Evolutionary conservation across 2,329 filamentous ascomycete genomes (phyloP).

Genomic region (Penicillium nordicum): DNA sequence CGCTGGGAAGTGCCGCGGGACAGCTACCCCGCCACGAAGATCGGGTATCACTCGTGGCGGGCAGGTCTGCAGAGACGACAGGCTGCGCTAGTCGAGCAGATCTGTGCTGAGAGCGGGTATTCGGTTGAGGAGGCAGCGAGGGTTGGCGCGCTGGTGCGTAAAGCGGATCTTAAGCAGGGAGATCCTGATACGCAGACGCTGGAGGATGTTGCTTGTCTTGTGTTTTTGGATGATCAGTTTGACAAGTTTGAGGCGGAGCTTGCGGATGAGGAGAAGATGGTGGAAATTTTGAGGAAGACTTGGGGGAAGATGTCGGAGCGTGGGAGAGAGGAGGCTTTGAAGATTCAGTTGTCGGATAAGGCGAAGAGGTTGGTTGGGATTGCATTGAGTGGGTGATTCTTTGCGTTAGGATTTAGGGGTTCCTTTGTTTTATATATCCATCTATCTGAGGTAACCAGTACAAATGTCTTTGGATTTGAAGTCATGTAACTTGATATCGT

Average conservation of each 20-base stretch:
- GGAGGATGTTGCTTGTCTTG: constrained; percentile 82
- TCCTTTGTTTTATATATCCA: constrained; percentile 1
- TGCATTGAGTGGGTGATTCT: constrained; percentile 50
- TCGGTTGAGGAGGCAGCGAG: constrained; percentile 54
- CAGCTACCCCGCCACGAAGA: constrained; percentile 68
- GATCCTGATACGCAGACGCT: constrained; percentile 62
- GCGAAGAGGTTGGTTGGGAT: constrained; percentile 61
- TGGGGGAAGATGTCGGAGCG: constrained; percentile 70
- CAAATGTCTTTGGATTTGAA: neutral
- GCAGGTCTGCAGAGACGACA: constrained; percentile 70
- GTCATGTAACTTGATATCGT: neutral
- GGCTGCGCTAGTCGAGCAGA: constrained; percentile 56
- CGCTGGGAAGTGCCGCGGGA: constrained; percentile 78
- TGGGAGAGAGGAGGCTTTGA: constrained; percentile 62
- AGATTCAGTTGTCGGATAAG: constrained; percentile 62
- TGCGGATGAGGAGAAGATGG: constrained; percentile 72
- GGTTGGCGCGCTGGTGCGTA: constrained; percentile 70
- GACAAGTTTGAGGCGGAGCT: constrained; percentile 69
- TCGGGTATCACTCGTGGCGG: constrained; percentile 79
- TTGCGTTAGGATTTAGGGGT: neutral
- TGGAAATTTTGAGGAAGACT: constrained; percentile 68
- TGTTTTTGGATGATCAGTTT: constrained; percentile 84
- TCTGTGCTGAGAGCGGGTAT: constrained; percentile 54
- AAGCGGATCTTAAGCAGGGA: constrained; percentile 64
- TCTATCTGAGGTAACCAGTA: neutral